Evolutionary conservation across 2,329 filamentous ascomycete genomes (phyloP), one percentile per base, ranked within the genome.

Genomic region (Passalora sequoiae): DNA sequence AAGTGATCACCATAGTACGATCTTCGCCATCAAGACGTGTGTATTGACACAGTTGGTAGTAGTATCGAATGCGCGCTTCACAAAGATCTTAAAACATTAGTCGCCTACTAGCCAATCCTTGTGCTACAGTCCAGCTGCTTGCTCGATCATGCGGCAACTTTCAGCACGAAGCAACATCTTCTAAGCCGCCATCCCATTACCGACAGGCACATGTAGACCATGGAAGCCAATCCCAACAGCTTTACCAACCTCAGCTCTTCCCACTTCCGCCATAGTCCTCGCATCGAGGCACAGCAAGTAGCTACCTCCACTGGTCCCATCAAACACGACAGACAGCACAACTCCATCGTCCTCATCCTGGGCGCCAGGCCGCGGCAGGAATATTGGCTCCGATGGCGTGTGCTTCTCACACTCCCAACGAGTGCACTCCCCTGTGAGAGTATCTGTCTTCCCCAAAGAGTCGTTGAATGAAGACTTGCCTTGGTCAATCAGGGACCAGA

Each of bases 371-470:
- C 72, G 65, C 1, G 74, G 66, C 1, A 88, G 70, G 49, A 86
- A 87, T 22, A 87, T 78, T 0, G 82, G 71, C 61, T 87, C 84
- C 1, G 83, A 78, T 0, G 84, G 83, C 0, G 80, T 82, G 54
- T 86, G 81, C 0, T 75, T 80, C 1, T 66, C 60, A 0, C 69
- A 68, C 8, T 74, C 69, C 83, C 83, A 87, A 47, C 75, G 68
- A 3, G 74, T 48, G 0, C 70, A 68, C 20, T 71, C 68, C 8
- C 73, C 66, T 0, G 75, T 81, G 7, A 66, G 54, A 3, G 77
- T 68, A 57, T 88, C 81, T 13, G 78, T 81, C 63, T 87, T 87
- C 52, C 74, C 72, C 20, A 87, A 68, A 0, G 71, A 72, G 54
- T 87, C 83, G 36, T 80, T 65, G 28, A 84, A 68, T 0, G 78